Percentiles rank a stretch among this genome's conserved stretches.
phyloP scores from a whole-genome alignment of 495 filamentous ascomycete genomes.

The Podospora pseudocomata region DNA sequence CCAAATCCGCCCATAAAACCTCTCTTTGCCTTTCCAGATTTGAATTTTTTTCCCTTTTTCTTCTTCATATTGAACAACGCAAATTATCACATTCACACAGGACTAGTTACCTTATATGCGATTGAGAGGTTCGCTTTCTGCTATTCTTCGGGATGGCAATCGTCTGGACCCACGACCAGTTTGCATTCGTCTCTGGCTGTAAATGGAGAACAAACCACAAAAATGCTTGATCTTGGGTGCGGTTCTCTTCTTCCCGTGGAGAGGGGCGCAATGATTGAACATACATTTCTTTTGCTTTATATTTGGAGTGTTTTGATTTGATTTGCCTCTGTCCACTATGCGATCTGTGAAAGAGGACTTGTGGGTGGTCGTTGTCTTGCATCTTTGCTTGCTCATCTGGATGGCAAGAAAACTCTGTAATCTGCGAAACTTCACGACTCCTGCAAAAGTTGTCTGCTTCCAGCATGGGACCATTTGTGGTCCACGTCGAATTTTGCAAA shows the following conservation, averaged over 20 bases:
- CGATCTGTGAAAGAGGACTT: too few species aligned
- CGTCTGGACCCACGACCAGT: slow-evolving; percentile 44
- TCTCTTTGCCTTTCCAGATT: slow-evolving; percentile 20
- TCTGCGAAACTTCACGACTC: too few species aligned
- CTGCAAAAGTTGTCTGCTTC: too few species aligned
- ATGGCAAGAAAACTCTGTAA: too few species aligned
- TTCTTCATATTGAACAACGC: slow-evolving; percentile 53
- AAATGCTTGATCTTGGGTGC: slow-evolving; percentile 57
- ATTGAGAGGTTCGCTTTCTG: slow-evolving; percentile 39
- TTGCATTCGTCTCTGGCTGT: slow-evolving; percentile 39
- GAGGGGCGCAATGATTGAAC: slow-evolving; percentile 56
- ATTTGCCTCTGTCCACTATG: too few species aligned
- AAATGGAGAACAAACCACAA: slow-evolving; percentile 49
- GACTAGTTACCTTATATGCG: slow-evolving; percentile 37
- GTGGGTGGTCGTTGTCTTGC: too few species aligned
- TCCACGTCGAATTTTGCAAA: too few species aligned
- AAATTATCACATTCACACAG: slow-evolving; percentile 48
- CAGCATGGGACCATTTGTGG: too few species aligned
- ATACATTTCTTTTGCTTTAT: slow-evolving; percentile 37
- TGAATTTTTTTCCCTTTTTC: slow-evolving; percentile 30
- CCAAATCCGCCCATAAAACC: slow-evolving; percentile 16
- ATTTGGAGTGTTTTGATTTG: neutral
- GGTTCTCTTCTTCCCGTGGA: slow-evolving; percentile 45
- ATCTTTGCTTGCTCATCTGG: too few species aligned
- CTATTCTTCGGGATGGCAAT: slow-evolving; percentile 13